Evolutionary conservation across 2,329 filamentous ascomycete genomes (phyloP).

Genomic region (Lachnellula hyalina): DNA sequence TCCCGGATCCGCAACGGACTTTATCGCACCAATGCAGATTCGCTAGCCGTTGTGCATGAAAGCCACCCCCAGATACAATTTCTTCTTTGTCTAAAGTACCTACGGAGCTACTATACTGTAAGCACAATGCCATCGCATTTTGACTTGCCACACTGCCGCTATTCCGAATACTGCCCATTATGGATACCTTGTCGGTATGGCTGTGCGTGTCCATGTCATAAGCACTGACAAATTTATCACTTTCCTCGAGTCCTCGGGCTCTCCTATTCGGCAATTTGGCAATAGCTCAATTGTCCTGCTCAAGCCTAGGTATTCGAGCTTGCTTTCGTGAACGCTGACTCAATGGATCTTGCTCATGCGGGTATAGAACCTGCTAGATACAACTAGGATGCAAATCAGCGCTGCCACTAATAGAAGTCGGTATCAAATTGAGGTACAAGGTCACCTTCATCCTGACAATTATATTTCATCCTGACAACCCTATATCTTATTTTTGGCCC

Average conservation of each 20-base stretch:
- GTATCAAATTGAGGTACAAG: slow-evolving; percentile 2
- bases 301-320: background rate
- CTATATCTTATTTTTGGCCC: background rate
- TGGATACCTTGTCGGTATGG: slow-evolving; percentile 6
- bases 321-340: background rate
- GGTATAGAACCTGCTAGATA: background rate
- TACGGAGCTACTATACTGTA: too few relatives aligned
- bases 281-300: background rate
- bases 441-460: background rate
- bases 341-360: background rate
- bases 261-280: background rate
- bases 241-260: background rate
- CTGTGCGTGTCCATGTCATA: slow-evolving; percentile 14
- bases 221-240: slow-evolving; percentile 13
- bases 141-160: background rate
- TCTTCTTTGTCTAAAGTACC: background rate
- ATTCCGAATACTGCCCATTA: background rate
- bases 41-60: background rate
- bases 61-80: background rate
- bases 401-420: background rate
- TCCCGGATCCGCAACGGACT: background rate
- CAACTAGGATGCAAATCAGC: slow-evolving; percentile 6
- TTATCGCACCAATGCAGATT: background rate
- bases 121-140: background rate
- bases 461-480: background rate